Base-by-base conservation (phyloP, 345 rosid species). In the Anacardium occidentale region DNA sequence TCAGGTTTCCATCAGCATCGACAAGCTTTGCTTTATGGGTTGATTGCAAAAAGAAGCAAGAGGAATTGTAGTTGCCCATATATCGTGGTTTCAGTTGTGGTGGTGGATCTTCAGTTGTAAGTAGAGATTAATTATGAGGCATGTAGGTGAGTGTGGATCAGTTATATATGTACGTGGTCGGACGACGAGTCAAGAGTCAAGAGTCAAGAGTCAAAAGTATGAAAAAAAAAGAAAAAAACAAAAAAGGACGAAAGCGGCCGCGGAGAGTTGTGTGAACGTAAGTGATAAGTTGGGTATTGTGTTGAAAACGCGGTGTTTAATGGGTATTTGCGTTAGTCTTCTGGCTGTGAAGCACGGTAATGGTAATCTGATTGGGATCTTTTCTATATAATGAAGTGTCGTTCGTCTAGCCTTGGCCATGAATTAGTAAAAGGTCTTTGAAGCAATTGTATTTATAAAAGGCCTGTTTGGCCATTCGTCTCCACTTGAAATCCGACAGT, bases 21-120 rank as follows among this genome's bases (percentile, higher is more conserved):
- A 86, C 50, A 29, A 84, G 75, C 58, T 42, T 80, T 4, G 82
- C 81, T 66, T 57, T 69, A 1, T 22, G 10, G 14, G 26, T 53
- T 7, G 76, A 76, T 34, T 22, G 29, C n/a, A 26, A 10, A 12
- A 62, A 12, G 48, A 75, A 52, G 58, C 62, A 76, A 55, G 70
- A 66, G 1, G 82, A 84, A 45, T 64, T 18, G 47, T 52, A 44
- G 75, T 82, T 84, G 25, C 88, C 88, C 85, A 84, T 37, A 37
- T 10, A 32, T 50, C 9, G 29, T 26, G n/a, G 45, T 56, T 56
- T 50, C 18, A 50, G 53, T 5, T 54, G 17, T 42, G 37, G 37
- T 34, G 37, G 37, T 34, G 15, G 12, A 37, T 14, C 62, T 53
- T 18, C 25, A 3, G 8, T 64, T 45, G 68, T 45, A 24, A 15